Evolutionary conservation across 805 yeast species (phyloP), one percentile per base, ranked within the genome.

Genomic region (Candida chauliodis): DNA sequence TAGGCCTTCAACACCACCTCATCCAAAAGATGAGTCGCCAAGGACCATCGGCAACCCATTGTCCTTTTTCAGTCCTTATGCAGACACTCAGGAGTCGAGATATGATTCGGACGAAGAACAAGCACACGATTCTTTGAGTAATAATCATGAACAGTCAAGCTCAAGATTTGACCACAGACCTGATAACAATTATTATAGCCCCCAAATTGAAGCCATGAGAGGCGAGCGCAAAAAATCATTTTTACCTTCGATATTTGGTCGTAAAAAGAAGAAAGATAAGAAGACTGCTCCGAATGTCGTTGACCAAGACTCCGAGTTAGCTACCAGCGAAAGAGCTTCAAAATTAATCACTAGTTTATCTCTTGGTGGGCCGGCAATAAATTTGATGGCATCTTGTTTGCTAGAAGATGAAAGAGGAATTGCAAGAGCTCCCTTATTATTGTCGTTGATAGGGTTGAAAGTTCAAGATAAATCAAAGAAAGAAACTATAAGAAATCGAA

Each of bases 401-500:
- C 68, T 81, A 32, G 75, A 78, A 37, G 96, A 89, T 56, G 95
- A 87, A 43, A 76, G 73, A 47, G 87, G 85, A 1, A 72, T 75
- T 3, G 75, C 81, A 40, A 75, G 96, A 43, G 93, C 95, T 0
- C 96, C 99, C 1, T 68, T 91, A 23, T 58, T 93, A 28, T 60
- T 89, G 27, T 81, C 85, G 13, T 76, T 89, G 58, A 53, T 93
- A 17, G 83, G 87, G 5, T 68, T 89, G 29, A 71, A 74, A 30
- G 70, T 93, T 4, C 59, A 73, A 29, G 81, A 78, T 46, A 58
- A 70, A 8, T 66, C 79, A 1, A 56, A 59, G 40, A 66, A 49
- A 37, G 58, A 59, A 3, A 45, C 52, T 34, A 59, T 72, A 2
- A 69, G 66, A 42, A 71, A 67, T 37, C 48, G 66, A 40, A 73